Evolutionary conservation across 441 rosid species (phyloP), one percentile per base, ranked within the genome.

Genomic region (Raphanus hybrid): DNA sequence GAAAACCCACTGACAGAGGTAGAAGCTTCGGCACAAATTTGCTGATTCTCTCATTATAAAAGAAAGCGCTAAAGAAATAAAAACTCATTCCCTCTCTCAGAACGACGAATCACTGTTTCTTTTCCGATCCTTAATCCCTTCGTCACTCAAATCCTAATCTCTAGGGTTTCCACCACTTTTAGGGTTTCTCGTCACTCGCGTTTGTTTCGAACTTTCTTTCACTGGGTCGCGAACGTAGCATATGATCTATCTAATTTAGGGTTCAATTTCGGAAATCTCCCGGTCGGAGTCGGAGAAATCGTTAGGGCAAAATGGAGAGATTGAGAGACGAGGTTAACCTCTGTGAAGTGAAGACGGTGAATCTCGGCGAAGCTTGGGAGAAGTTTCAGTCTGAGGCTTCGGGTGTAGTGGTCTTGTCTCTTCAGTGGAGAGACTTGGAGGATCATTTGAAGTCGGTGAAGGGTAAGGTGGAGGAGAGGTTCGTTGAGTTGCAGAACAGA

Each of bases 351-450:
- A 82, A 80, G 80, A 79, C 3, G 71, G 80, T 84, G 3, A 64
- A 29, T 52, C 27, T 90, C 5, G 23, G 62, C 8, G 74, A 60
- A 27, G 20, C 73, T 3, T 39, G 76, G 67, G 86, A 84, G 29
- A 67, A 80, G 18, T 15, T 79, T 3, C 69, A 75, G 8, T 69
- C 80, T 23, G 78, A 76, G 7, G 79, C 88, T 0, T 73, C 79
- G 65, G 86, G 80, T 1, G 0, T 87, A 12, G 79, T 87, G 1
- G 0, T 63, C 23, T 81, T 91, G 26, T 75, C 83, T 57, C 78
- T 84, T 8, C 82, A 78, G 35, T 87, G 87, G 89, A 69, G 62
- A 57, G 93, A 87, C 57, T 58, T 83, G n/a, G 88, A 86, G 70
- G 77, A 65, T 14, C 78, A 83, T 37, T 62, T 85, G 1, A 82